Evolutionary conservation across 805 yeast species (phyloP).

Genomic region (Saturnispora sanitii): DNA sequence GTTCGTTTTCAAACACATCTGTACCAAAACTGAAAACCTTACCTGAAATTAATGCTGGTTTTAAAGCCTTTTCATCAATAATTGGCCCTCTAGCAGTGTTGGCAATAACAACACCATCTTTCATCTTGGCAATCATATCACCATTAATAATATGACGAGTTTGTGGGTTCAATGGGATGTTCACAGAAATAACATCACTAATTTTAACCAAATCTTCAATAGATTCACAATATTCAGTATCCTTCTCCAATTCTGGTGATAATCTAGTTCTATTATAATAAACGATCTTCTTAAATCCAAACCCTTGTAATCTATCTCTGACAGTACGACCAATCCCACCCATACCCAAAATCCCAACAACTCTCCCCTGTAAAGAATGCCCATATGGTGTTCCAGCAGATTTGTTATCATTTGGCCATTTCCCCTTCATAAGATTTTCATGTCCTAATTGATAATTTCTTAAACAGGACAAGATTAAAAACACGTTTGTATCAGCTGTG

Average conservation of each 20-base stretch:
- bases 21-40: constrained; percentile 59
- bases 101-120: constrained; percentile 64
- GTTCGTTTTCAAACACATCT: constrained; percentile 72
- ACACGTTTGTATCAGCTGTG: constrained; percentile 51
- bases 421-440: constrained; percentile 41
- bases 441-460: constrained; percentile 56
- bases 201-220: constrained; percentile 51
- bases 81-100: constrained; percentile 92
- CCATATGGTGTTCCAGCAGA: constrained; percentile 53
- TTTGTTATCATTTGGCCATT: constrained; percentile 42
- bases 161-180: constrained; percentile 63
- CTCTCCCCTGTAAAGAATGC: constrained; percentile 63
- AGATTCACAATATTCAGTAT: constrained; percentile 57
- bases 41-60: constrained; percentile 49
- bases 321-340: constrained; percentile 87
- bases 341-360: constrained; percentile 75
- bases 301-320: constrained; percentile 60
- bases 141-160: constrained; percentile 64
- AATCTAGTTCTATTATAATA: constrained; percentile 64
- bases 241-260: constrained; percentile 51
- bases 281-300: constrained; percentile 60
- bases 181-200: constrained; percentile 65
- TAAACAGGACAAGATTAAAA: constrained; percentile 39
- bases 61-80: constrained; percentile 54
- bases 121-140: constrained; percentile 57